Base-by-base conservation (phyloP, 768 basidiomycete species). In the Tephrocybe sp. region DNA sequence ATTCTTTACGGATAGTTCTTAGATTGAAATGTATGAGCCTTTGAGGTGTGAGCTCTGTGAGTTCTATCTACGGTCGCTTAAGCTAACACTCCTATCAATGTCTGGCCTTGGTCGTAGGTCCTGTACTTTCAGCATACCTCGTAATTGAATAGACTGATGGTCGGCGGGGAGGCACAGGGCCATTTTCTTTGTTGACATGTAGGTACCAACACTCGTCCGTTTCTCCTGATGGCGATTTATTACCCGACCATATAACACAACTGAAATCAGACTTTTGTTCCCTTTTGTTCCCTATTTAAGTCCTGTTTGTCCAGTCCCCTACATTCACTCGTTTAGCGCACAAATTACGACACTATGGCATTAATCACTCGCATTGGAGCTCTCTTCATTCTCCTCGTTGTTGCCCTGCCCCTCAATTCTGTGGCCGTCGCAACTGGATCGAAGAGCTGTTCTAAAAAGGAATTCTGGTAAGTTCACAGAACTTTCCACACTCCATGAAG, bases 391-490 rank as follows among this genome's bases (percentile, higher is more conserved):
- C 55, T 74, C 52, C 60, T 74, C 42, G 66, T 69, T 17, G 65
- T 70, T 41, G 65, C 67, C 45, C 61, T 69, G 25, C 69, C 70
- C 9, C 54, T 71, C 43, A 67, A 67, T 43, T 58, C 67, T 18
- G 68, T 24, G 24, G 50, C 75, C 3, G 65, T 63, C 15, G 56
- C 64, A 33, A 50, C 56, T 39, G 53, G 51, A 36, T 47, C 55
- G 26, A 58, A 63, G 12, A 62, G 42, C 34, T 74, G 68, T 53
- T 55, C 45, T 4, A 56, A 53, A 45, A 62, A 56, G 18, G 62
- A 71, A 53, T 73, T 72, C 57, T 71, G 66, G 72, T 68, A 39
- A 53, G 68, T 55, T 30, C 7, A n/a, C 30, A 24, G 17, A 7
- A 18, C 5, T 51, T 49, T 28, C 26, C 9, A 24, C 43, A 24